These are phyloP conservation scores for Trichoderma koningiopsis DNA, from an alignment of 2,329 filamentous ascomycete species.

Conservation along the genomic window DNA sequence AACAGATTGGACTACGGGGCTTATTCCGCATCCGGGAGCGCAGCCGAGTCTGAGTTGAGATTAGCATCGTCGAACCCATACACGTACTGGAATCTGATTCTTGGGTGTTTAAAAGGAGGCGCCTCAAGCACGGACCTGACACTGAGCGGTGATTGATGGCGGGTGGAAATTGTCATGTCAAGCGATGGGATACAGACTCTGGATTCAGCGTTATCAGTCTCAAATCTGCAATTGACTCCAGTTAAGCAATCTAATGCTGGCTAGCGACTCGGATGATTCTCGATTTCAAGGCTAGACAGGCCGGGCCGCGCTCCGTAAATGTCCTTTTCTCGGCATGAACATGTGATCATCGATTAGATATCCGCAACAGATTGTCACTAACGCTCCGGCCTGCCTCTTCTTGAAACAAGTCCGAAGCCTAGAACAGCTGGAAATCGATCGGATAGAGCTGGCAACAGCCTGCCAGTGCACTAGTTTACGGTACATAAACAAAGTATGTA, in stretches of 20 bases:
- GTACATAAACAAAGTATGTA: neutral
- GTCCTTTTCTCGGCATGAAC: constrained; percentile 2
- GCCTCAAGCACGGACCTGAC: neutral
- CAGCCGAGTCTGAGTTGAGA: constrained; percentile 13
- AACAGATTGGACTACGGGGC: neutral
- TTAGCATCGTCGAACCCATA: neutral
- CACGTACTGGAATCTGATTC: neutral
- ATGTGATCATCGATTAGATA: constrained; percentile 18
- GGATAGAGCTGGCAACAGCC: neutral
- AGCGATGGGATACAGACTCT: neutral
- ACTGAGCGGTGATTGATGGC: neutral
- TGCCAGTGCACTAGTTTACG: neutral
- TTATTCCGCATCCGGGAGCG: constrained; percentile 14
- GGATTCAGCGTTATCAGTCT: neutral
- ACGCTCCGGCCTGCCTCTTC: constrained; percentile 14
- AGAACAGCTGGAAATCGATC: constrained; percentile 1
- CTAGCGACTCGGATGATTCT: neutral
- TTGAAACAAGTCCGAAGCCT: constrained; percentile 10
- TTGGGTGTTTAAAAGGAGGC: neutral
- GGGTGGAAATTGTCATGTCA: neutral
- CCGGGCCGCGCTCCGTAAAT: neutral
- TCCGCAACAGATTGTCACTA: neutral
- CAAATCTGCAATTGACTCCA: neutral
- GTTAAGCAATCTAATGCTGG: neutral
- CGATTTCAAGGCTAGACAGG: neutral